Evolutionary conservation across 2,329 filamentous ascomycete genomes (phyloP), one percentile per base, ranked within the genome.

Genomic region (Penicillium carneum): DNA sequence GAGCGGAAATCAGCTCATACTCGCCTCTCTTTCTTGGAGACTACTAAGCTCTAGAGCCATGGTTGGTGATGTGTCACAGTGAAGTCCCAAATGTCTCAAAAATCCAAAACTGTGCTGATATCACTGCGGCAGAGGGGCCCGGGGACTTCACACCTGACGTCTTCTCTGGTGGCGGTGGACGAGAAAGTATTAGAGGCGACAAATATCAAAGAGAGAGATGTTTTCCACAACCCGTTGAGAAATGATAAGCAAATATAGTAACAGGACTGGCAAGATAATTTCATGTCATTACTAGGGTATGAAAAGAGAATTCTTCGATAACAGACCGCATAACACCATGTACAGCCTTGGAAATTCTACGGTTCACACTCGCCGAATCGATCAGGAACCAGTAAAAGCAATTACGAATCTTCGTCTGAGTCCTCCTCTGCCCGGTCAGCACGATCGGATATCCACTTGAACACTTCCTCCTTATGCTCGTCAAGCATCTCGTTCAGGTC

Each of bases 401-500:
- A 26, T 57, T 45, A 57, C 34, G 45, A 39, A 18, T 47, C 59
- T 42, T 67, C 67, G 26, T 68, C 69, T 36, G 73, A 69, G 11
- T 73, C 70, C 26, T 74, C 71, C 16, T 71, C 69, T 26, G 65
- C 59, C 1, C 45, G 60, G 12, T 73, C 73, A 4, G 75, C 70
- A 38, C 77, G 76, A n/a, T 75, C 74, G 33, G 78, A 68, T 36
- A 88, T 77, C 68, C 80, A 77, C 10, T 77, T 69, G 53, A 79
- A 80, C 1, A 87, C 84, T 20, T 83, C 77, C 1, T 80, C 73
- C 61, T 81, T 78, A 71, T 88, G 84, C 59, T 81, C 75, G 18
- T 78, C 67, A 50, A 88, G 78, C 85, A 88, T 88, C 46, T 86
- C 83, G 61, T 83, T 84, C 43, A 88, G 74, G 1, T 77, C 76